Evolutionary conservation across 352 stramenopile species (phyloP).

Genomic region (Globisporangium yorkense): DNA sequence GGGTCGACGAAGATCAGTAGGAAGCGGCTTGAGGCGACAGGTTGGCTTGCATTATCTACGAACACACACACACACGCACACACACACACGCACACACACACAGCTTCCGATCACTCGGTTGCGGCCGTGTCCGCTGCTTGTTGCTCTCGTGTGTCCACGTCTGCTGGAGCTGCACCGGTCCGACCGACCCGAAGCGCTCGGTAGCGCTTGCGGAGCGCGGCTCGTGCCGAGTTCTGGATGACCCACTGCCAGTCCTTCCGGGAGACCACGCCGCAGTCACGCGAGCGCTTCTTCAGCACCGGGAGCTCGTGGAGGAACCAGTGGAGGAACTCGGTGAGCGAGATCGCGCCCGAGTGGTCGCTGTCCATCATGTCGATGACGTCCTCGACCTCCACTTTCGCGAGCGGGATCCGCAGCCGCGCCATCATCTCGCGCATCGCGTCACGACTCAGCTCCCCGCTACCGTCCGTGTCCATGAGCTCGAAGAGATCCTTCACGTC

Average conservation of each 20-base stretch:
- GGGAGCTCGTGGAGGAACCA: slow-evolving; percentile 66
- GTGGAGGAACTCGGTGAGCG: slow-evolving; percentile 52
- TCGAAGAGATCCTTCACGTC: slow-evolving; percentile 68
- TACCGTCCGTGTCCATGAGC: slow-evolving; percentile 46
- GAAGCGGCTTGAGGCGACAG: slow-evolving; percentile 2
- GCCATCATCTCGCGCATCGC: slow-evolving; percentile 40
- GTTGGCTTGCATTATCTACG: neutral
- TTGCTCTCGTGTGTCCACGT: neutral
- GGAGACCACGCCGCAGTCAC: slow-evolving; percentile 49
- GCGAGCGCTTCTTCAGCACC: slow-evolving; percentile 37
- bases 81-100: neutral
- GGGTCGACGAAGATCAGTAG: slow-evolving; percentile 50
- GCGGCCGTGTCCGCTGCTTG: neutral
- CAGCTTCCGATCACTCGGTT: neutral
- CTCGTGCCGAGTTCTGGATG: slow-evolving; percentile 43
- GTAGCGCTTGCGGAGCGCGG: slow-evolving; percentile 44
- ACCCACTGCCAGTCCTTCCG: slow-evolving; percentile 60
- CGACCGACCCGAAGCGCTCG: slow-evolving; percentile 25
- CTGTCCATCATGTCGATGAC: slow-evolving; percentile 82
- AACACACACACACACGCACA: neutral
- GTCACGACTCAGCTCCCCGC: slow-evolving; percentile 44
- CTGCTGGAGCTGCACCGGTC: neutral
- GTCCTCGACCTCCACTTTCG: slow-evolving; percentile 42
- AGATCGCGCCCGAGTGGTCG: slow-evolving; percentile 59
- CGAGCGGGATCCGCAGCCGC: slow-evolving; percentile 53